Evolutionary conservation across 2,329 filamentous ascomycete genomes (phyloP).

Genomic region (Talaromyces pinophilus): DNA sequence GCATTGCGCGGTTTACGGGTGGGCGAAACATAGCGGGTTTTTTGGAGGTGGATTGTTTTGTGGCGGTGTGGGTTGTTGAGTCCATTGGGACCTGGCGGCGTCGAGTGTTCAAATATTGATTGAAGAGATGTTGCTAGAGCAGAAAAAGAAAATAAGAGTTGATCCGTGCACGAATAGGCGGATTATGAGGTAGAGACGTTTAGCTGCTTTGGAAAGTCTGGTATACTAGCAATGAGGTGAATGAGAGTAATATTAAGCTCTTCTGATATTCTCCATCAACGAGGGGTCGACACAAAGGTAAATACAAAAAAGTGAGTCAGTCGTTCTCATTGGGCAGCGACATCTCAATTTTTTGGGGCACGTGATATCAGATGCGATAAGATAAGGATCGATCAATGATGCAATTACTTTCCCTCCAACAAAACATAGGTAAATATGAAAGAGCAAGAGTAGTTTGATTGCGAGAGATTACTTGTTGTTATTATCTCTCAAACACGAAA

Average conservation of each 20-base stretch:
- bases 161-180: slow-evolving; percentile 20
- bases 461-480: background rate
- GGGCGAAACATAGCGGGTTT: slow-evolving; percentile 66
- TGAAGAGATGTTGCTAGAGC: background rate
- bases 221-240: no score
- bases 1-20: slow-evolving; percentile 76
- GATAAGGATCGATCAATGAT: slow-evolving; percentile 2
- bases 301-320: slow-evolving; percentile 5
- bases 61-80: slow-evolving; percentile 11
- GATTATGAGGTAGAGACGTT: background rate
- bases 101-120: background rate
- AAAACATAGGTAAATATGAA: no score
- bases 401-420: background rate
- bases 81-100: background rate
- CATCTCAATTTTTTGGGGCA: slow-evolving; percentile 5
- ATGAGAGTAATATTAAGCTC: background rate
- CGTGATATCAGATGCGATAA: slow-evolving; percentile 13
- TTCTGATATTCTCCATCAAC: background rate
- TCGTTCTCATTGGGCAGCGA: slow-evolving; percentile 12
- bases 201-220: background rate
- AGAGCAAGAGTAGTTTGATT: background rate
- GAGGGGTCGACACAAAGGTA: background rate
- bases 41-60: slow-evolving; percentile 33
- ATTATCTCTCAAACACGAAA: slow-evolving; percentile 37
- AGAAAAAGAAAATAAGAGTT: slow-evolving; percentile 15